Percentiles rank a stretch among this genome's conserved stretches.
phyloP scores from a whole-genome alignment of 305 asterid species.

The Striga hermonthica region DNA sequence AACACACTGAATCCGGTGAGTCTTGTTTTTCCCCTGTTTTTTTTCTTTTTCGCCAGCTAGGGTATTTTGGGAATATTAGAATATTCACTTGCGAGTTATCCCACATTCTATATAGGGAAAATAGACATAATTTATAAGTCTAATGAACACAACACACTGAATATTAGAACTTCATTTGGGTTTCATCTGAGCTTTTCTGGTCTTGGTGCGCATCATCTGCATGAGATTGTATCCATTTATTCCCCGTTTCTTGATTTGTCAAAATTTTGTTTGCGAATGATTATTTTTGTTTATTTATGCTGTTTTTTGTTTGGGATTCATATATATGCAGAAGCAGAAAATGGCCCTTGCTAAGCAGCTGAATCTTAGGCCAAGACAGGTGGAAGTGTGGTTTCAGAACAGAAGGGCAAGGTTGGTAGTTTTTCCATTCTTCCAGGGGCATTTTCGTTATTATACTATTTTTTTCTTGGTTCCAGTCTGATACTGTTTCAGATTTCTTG shows the following conservation, averaged over 20 bases:
- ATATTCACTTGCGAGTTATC: too few species aligned
- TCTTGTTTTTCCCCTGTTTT: slow-evolving; percentile 12
- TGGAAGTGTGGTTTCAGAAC: slow-evolving; percentile 98
- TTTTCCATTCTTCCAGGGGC: slow-evolving; percentile 26
- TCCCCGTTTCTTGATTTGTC: too few species aligned
- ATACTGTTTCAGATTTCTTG: too few species aligned
- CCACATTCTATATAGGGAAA: too few species aligned
- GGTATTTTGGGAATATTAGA: slow-evolving; percentile 23
- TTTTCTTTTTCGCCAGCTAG: background rate
- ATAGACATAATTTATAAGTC: too few species aligned
- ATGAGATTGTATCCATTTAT: too few species aligned
- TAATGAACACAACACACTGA: too few species aligned
- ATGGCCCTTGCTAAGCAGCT: slow-evolving; percentile 76
- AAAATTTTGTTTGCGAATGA: background rate
- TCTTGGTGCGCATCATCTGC: too few species aligned
- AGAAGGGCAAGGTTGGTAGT: slow-evolving; percentile 88
- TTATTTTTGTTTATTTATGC: background rate
- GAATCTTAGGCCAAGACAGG: slow-evolving; percentile 85
- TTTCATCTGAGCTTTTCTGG: too few species aligned
- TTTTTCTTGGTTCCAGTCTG: background rate
- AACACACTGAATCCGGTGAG: slow-evolving; percentile 80
- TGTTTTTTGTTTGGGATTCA: background rate
- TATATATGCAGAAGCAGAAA: slow-evolving; percentile 67
- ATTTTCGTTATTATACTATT: slow-evolving; percentile 25
- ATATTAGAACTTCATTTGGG: too few species aligned